Conservation (phyloP, 805 yeast genomes). For the Sugiyamaella americana region DNA sequence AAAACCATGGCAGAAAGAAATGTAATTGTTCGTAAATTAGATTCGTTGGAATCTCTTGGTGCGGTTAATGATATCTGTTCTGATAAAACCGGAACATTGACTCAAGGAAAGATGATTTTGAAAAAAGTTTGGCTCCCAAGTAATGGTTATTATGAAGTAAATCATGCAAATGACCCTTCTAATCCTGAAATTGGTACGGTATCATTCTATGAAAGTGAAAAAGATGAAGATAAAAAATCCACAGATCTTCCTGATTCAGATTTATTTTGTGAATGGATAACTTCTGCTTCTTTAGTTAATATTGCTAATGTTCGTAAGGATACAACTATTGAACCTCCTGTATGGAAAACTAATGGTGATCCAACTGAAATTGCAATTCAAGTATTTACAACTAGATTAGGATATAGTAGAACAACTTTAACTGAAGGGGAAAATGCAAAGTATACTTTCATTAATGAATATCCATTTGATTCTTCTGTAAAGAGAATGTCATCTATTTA, state of each 20-base stretch:
- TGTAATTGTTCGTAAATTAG: slow-evolving; percentile 71
- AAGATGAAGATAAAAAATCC: not conserved
- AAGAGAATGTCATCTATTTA: slow-evolving; percentile 68
- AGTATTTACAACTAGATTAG: slow-evolving; percentile 45
- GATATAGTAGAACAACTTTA: slow-evolving; percentile 17
- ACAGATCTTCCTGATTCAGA: not conserved
- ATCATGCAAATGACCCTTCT: slow-evolving; percentile 16
- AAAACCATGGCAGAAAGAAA: slow-evolving; percentile 61
- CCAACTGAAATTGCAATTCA: slow-evolving; percentile 88
- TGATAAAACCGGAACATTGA: slow-evolving; percentile 77
- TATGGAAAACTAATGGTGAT: slow-evolving; percentile 80
- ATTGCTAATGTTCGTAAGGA: slow-evolving; percentile 58
- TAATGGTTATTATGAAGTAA: slow-evolving; percentile 28
- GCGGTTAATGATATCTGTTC: slow-evolving; percentile 76
- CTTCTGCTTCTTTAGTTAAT: slow-evolving; percentile 70
- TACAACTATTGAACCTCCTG: slow-evolving; percentile 27
- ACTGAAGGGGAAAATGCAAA: slow-evolving; percentile 34
- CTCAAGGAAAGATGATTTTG: slow-evolving; percentile 66
- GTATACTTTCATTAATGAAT: slow-evolving; percentile 51
- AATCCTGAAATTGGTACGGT: not conserved
- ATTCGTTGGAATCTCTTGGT: slow-evolving; percentile 73
- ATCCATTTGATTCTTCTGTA: slow-evolving; percentile 68
- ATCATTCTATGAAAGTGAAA: not conserved
- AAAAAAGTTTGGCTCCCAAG: slow-evolving; percentile 29
- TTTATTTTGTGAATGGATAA: slow-evolving; percentile 42